Base-by-base conservation (phyloP, 2,329 filamentous ascomycete species). In the Endothia cerciana region DNA sequence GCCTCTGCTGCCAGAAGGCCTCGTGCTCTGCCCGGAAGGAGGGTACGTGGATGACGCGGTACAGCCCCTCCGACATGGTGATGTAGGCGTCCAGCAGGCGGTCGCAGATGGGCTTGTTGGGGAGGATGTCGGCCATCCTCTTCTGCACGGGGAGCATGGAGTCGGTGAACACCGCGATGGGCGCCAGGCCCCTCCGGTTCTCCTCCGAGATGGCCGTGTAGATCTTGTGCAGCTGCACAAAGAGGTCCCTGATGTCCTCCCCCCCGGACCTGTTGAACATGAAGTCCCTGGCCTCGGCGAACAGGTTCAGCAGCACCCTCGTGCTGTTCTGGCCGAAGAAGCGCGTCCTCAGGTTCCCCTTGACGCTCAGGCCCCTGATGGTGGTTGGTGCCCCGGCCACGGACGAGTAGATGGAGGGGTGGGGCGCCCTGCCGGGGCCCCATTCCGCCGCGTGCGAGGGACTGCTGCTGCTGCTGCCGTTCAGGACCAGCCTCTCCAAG, bases 91-190 rank as follows among this genome's bases (percentile, higher is more conserved):
- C 74, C 3, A 87, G 70, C 3, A 87, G 77, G 17, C 80, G 78
- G 69, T 86, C 83, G 73, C 85, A 87, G 10, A 84, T 79, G 0
- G 75, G 65, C 71, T 80, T 83, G 40, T 79, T 81, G 0, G 85
- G 85, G 22, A 87, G 71, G 17, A 87, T 84, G 65, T 87, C 84
- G 38, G 78, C 80, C 85, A 87, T 87, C 57, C 85, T 82, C 72
- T 85, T 85, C 65, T 81, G 81, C 2, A 87, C 79, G 0, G 85
- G 84, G 72, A 85, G 83, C 77, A 86, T 83, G n/a, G 84, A 86
- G 70, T 87, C 83, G 36, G 86, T 84, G 70, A 82, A 87, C 40
- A 87, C 84, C 3, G 82, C 78, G 55, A 87, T 85, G 0, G 85
- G 84, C 5, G 80, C 74, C 49, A 85, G 74, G 0, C 78, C 79